These are phyloP conservation scores for Bipolaris victoriae DNA, from an alignment of 2,329 filamentous ascomycete species.

Conservation along the genomic window DNA sequence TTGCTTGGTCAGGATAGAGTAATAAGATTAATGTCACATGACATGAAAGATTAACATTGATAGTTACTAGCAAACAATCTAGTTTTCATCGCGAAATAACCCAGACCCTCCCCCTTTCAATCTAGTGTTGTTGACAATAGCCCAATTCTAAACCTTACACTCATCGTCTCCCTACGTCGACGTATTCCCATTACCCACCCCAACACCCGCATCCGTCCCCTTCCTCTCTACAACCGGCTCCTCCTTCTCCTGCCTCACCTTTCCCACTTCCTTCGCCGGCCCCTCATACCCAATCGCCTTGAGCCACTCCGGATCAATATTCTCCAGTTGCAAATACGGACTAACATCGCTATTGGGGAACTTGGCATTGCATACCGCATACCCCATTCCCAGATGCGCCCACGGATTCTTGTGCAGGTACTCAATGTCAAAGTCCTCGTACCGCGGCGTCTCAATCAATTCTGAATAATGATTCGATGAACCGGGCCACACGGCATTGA, in stretches of 20 bases:
- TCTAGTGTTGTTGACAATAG: too few relatives aligned
- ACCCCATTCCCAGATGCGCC: slow-evolving; percentile 53
- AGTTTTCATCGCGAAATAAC: too few relatives aligned
- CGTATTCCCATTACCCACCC: background rate
- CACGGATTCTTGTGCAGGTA: slow-evolving; percentile 51
- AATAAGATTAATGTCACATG: too few relatives aligned
- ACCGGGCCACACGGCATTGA: slow-evolving; percentile 58
- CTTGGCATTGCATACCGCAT: slow-evolving; percentile 32
- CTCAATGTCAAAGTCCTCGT: slow-evolving; percentile 53
- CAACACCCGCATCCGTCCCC: background rate
- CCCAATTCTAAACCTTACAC: too few relatives aligned
- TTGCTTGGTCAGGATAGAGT: too few relatives aligned
- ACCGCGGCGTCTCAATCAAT: slow-evolving; percentile 49
- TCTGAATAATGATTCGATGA: slow-evolving; percentile 57
- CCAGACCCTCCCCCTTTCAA: too few relatives aligned
- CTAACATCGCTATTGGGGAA: slow-evolving; percentile 41
- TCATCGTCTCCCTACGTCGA: background rate
- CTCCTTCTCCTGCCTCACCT: slow-evolving; percentile 18
- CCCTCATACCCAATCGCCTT: slow-evolving; percentile 37
- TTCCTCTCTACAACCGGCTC: slow-evolving; percentile 7
- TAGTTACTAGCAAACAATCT: too few relatives aligned
- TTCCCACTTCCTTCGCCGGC: slow-evolving; percentile 22
- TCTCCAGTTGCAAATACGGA: slow-evolving; percentile 50
- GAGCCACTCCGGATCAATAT: slow-evolving; percentile 54
- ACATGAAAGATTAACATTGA: too few relatives aligned